These are phyloP conservation scores for Boletus barrowsii DNA, from an alignment of 768 basidiomycete species.

Conservation along the genomic window DNA sequence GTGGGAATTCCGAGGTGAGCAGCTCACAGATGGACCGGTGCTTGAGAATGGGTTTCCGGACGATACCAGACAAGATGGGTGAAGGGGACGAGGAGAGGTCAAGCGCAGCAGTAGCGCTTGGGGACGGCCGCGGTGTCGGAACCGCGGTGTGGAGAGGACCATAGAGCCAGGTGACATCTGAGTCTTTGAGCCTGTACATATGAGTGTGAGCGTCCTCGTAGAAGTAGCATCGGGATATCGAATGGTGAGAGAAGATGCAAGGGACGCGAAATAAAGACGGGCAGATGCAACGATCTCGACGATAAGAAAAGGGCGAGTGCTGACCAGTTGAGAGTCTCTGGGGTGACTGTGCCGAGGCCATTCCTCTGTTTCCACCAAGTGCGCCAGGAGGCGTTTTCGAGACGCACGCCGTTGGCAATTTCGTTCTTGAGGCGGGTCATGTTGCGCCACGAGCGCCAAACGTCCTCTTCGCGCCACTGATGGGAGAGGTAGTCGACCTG, in stretches of 20 bases:
- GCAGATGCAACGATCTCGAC: background rate
- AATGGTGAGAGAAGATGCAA: too few species aligned
- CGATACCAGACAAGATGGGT: constrained; percentile 15
- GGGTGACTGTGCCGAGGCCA: constrained; percentile 89
- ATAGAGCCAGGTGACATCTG: constrained; percentile 98
- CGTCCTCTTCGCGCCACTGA: constrained; percentile 97
- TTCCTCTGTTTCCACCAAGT: constrained; percentile 99
- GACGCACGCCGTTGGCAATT: constrained; percentile 89
- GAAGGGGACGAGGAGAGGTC: constrained; percentile 38
- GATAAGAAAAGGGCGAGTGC: constrained; percentile 26
- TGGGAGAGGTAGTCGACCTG: constrained; percentile 99
- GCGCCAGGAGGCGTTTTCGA: constrained; percentile 98
- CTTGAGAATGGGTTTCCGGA: constrained; percentile 89
- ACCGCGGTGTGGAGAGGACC: constrained; percentile 95
- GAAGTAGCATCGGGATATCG: too few species aligned
- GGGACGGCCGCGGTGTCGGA: constrained; percentile 51
- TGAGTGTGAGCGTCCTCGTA: constrained; percentile 7
- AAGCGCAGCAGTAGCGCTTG: constrained; percentile 34
- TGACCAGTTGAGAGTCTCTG: constrained; percentile 98
- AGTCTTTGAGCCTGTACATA: constrained; percentile 90
- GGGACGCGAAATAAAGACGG: background rate
- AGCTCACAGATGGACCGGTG: constrained; percentile 90
- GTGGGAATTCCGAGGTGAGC: constrained; percentile 69
- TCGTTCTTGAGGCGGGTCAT: constrained; percentile 99
- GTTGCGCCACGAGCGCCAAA: constrained; percentile 96